Conservation (phyloP, 495 filamentous ascomycete species). For the Chaetomium fimeti region DNA sequence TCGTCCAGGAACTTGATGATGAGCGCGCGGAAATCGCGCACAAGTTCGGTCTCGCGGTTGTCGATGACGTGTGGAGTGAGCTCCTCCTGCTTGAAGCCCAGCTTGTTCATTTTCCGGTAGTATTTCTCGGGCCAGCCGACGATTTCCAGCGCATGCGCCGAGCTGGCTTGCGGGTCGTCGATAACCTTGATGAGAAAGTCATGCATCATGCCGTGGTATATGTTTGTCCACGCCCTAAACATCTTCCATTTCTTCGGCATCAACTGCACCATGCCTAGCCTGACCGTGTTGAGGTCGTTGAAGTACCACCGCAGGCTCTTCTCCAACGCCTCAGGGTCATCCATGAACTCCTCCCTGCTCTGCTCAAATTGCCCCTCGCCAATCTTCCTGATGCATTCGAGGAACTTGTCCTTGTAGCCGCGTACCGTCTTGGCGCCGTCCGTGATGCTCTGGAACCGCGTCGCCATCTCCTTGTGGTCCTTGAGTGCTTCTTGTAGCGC, state of each 20-base stretch:
- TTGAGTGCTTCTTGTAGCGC: constrained; percentile 91
- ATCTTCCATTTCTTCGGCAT: constrained; percentile 99
- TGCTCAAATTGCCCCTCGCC: constrained; percentile 73
- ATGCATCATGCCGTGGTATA: constrained; percentile 93
- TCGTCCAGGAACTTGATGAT: constrained; percentile 94
- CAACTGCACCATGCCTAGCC: constrained; percentile 80
- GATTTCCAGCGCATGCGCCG: constrained; percentile 80
- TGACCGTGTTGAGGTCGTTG: constrained; percentile 90
- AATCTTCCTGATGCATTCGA: constrained; percentile 71
- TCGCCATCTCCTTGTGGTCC: constrained; percentile 90
- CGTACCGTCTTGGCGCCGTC: constrained; percentile 86
- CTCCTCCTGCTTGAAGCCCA: constrained; percentile 71
- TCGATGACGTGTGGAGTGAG: constrained; percentile 81
- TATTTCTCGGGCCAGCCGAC: constrained; percentile 96
- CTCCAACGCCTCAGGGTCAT: constrained; percentile 77
- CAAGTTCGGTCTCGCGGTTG: constrained; percentile 79
- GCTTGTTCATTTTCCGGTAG: constrained; percentile 88
- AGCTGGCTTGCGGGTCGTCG: constrained; percentile 73
- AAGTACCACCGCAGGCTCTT: constrained; percentile 93
- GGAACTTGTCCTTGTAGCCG: constrained; percentile 94
- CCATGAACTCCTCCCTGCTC: constrained; percentile 70
- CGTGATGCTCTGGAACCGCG: constrained; percentile 89
- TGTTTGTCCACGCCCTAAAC: constrained; percentile 79
- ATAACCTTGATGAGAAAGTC: constrained; percentile 79
- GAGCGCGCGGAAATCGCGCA: constrained; percentile 87